Percentiles rank a stretch among this genome's conserved stretches.
These are phyloP conservation scores for Penicillium oxalicum DNA, from an alignment of 2,329 filamentous ascomycete genomes.

Conservation along the genomic window DNA sequence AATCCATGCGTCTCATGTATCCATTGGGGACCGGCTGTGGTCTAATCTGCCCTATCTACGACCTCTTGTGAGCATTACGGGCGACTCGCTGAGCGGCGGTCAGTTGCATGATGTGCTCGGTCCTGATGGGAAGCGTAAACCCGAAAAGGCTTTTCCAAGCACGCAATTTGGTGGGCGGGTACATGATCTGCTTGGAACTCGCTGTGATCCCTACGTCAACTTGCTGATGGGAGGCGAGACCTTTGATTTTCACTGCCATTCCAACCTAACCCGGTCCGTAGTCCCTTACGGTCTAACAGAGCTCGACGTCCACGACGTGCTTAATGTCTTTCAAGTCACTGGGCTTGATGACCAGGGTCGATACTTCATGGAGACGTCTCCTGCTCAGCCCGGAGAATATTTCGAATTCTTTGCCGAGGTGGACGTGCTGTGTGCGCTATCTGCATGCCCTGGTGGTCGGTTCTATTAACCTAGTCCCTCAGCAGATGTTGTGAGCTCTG, in stretches of 20 bases:
- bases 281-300: conserved; percentile 63
- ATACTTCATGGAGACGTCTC: conserved; percentile 63
- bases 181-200: conserved; percentile 74
- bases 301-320: conserved; percentile 72
- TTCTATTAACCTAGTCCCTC: neutral
- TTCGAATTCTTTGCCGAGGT: conserved; percentile 78
- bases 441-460: conserved; percentile 65
- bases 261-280: conserved; percentile 70
- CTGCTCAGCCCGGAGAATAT: conserved; percentile 45
- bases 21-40: conserved; percentile 68
- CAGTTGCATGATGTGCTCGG: conserved; percentile 33
- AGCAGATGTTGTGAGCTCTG: neutral
- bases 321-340: conserved; percentile 83
- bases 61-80: conserved; percentile 64
- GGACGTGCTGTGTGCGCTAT: conserved; percentile 61
- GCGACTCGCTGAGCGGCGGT: conserved; percentile 54
- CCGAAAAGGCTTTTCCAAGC: conserved; percentile 39
- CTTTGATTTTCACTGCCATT: conserved; percentile 81
- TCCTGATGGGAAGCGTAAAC: conserved; percentile 29
- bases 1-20: conserved; percentile 69
- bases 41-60: conserved; percentile 70
- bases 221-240: conserved; percentile 61
- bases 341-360: conserved; percentile 64
- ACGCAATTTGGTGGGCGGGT: conserved; percentile 57
- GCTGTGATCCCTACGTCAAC: conserved; percentile 82